Evolutionary conservation across 768 basidiomycete genomes (phyloP).

Genomic region (Pleurotus tuoliensis): DNA sequence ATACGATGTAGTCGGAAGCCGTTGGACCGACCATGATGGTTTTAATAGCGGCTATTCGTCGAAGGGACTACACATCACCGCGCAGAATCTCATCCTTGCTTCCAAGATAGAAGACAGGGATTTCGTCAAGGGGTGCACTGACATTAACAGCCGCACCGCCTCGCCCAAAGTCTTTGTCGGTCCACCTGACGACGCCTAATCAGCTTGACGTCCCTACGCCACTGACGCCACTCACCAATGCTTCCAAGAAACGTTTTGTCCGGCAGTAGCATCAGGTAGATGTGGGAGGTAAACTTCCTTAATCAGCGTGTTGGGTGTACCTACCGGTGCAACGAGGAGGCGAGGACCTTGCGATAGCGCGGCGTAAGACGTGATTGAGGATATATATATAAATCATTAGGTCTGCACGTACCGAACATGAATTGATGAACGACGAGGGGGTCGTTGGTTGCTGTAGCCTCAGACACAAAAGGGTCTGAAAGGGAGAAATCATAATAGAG

Average conservation of each 20-base stretch:
- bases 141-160: conserved; percentile 25
- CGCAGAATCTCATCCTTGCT: conserved; percentile 23
- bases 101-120: conserved; percentile 31
- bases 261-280: conserved; percentile 13
- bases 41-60: too few relatives aligned
- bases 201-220: neutral
- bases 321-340: conserved; percentile 30
- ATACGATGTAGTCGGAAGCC: too few relatives aligned
- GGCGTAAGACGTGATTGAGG: too few relatives aligned
- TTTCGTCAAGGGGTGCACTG: conserved; percentile 26
- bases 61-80: conserved; percentile 15
- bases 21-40: too few relatives aligned
- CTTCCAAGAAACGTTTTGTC: conserved; percentile 22
- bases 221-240: conserved; percentile 22
- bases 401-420: conserved; percentile 25
- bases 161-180: conserved; percentile 23
- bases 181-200: conserved; percentile 22
- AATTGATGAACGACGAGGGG: conserved; percentile 27
- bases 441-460: conserved; percentile 23
- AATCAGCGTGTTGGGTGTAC: conserved; percentile 20
- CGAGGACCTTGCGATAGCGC: conserved; percentile 19
- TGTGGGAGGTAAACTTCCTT: conserved; percentile 27
- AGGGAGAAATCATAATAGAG: conserved; percentile 30
- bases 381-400: too few relatives aligned
- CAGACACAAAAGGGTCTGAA: conserved; percentile 22